These are phyloP conservation scores for Loxodes magnus DNA, from an alignment of 73 alveolate genomes.

Conservation along the genomic window DNA sequence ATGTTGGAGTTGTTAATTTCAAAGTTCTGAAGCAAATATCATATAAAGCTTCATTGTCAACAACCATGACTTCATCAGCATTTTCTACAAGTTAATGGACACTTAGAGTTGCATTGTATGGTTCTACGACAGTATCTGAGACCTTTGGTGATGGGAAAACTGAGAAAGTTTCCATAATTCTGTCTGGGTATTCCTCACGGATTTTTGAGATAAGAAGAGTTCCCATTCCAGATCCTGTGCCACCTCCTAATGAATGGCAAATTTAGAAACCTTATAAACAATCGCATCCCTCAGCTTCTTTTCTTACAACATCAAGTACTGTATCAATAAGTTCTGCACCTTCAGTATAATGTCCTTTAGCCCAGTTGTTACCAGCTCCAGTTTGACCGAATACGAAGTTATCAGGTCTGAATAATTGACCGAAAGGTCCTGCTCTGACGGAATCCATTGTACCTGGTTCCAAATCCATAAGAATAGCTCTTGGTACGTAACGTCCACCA, in stretches of 20 bases:
- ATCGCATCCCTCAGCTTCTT: slow-evolving; percentile 95
- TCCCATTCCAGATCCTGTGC: slow-evolving; percentile 97
- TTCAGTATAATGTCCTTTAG: slow-evolving; percentile 97
- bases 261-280: slow-evolving; percentile 87
- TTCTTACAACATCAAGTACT: slow-evolving; percentile 89
- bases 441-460: slow-evolving; percentile 97
- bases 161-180: slow-evolving; percentile 92
- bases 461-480: slow-evolving; percentile 97
- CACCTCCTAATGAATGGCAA: slow-evolving; percentile 88
- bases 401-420: slow-evolving; percentile 98
- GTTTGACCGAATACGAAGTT: slow-evolving; percentile 96
- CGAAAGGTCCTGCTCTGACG: slow-evolving; percentile 96
- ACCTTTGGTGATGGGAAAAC: slow-evolving; percentile 96
- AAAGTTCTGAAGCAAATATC: slow-evolving; percentile 98
- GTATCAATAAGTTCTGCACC: slow-evolving; percentile 88
- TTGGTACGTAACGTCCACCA: slow-evolving; percentile 95
- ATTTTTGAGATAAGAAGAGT: slow-evolving; percentile 85
- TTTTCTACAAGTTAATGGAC: slow-evolving; percentile 82
- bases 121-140: slow-evolving; percentile 93
- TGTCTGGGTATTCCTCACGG: slow-evolving; percentile 93
- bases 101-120: slow-evolving; percentile 93
- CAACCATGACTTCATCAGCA: slow-evolving; percentile 62
- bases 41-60: slow-evolving; percentile 71
- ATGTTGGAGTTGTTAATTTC: slow-evolving; percentile 97
- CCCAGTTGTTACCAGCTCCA: slow-evolving; percentile 98